Evolutionary conservation across 768 basidiomycete species (phyloP).

Genomic region (Tricholoma bakamatsutake): DNA sequence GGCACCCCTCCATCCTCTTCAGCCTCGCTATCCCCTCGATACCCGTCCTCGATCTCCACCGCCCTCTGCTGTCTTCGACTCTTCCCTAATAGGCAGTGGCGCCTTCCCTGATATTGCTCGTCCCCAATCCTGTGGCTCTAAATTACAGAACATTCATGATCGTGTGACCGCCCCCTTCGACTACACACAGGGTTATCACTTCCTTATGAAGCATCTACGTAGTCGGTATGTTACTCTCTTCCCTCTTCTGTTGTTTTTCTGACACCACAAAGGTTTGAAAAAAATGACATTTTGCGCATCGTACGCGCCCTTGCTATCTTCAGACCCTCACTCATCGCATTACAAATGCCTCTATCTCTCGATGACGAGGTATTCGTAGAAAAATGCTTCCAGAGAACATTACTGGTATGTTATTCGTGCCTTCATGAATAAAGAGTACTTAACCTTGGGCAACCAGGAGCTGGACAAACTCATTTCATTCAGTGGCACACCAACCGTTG

Average conservation of each 20-base stretch:
- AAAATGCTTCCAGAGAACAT: constrained; percentile 88
- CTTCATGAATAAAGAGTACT: constrained; percentile 5
- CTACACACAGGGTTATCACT: constrained; percentile 95
- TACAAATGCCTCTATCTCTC: constrained; percentile 95
- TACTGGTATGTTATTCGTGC: constrained; percentile 55
- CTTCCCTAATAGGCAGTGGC: constrained; percentile 25
- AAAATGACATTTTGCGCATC: constrained; percentile 91
- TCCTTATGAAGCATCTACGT: constrained; percentile 90
- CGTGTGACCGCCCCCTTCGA: constrained; percentile 78
- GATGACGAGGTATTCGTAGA: constrained; percentile 98
- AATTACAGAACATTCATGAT: constrained; percentile 56
- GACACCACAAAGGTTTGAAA: constrained; percentile 70
- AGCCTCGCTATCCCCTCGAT: constrained; percentile 50
- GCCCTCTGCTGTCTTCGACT: constrained; percentile 24
- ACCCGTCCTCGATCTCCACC: constrained; percentile 35
- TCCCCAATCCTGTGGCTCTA: constrained; percentile 25
- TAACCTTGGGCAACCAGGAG: constrained; percentile 48
- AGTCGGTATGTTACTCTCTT: constrained; percentile 55
- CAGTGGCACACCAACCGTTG: constrained; percentile 94
- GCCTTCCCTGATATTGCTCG: constrained; percentile 12
- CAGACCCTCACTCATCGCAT: constrained; percentile 92
- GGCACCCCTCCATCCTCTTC: constrained; percentile 36
- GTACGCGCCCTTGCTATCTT: constrained; percentile 93
- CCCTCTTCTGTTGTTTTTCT: constrained; percentile 14
- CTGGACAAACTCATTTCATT: constrained; percentile 96